Base-by-base conservation (phyloP, 352 stramenopile genomes). In the Phytopythium litorale region DNA sequence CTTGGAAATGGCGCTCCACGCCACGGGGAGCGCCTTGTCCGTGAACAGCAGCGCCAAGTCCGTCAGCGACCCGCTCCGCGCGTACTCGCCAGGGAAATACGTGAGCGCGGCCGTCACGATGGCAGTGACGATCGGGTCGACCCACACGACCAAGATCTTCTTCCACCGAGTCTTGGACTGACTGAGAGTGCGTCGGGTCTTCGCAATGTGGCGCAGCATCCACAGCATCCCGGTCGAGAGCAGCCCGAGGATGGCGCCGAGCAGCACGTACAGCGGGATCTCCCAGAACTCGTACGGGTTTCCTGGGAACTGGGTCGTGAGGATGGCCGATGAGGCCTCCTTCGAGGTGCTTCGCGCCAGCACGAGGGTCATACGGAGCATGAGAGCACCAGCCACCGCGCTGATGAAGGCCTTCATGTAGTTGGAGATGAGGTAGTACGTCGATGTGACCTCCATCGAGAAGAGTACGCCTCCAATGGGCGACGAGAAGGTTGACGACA, bases 381-480 rank as follows among this genome's bases (percentile, higher is more conserved):
- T 92, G 9, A 96, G 35, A 1, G 88, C 72, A 15, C 81, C 88
- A 1, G 83, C 73, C 5, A 96, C 83, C 0, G 88, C 85, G 48
- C 81, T 90, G 58, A 97, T 84, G 64, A 97, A 97, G 5, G 81
- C 84, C 69, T 93, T 93, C 65, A 91, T 92, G 74, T 96, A 97
- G 73, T 96, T 96, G 58, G 82, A 92, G 63, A 92, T 91, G 62
- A 95, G 71, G 58, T 94, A 95, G 68, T 94, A 96, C 11, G 88
- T 94, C 19, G 85, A 78, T 0, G 87, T 95, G 33, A 98, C 92
- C 60, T 98, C 95, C 67, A 98, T 97, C 1, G 84, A 96, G 72
- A 98, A 98, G 28, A 98, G 74, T 18, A 98, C 96, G 13, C 93
- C 94, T 19, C 94, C 95, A 28, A 98, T 97, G 12, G 94, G 91